phyloP scores from a whole-genome alignment of 129 eudicot species.

The Arctium minus region DNA sequence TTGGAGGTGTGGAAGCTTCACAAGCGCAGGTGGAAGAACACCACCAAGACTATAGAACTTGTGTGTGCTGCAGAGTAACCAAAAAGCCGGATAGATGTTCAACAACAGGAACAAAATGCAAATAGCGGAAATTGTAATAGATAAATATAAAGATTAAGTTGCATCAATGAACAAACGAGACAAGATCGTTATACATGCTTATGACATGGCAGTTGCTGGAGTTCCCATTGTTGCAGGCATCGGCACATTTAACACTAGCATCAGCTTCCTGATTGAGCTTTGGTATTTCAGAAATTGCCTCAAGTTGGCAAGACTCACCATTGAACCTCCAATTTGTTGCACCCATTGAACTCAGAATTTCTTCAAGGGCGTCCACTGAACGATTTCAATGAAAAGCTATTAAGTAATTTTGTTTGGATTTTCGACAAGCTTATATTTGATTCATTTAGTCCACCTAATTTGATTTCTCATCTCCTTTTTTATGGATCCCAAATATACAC shows the following conservation, averaged over 20 bases:
- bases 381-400: neutral
- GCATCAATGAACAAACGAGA: neutral
- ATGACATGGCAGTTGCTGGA: slow-evolving; percentile 52
- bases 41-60: slow-evolving; percentile 16
- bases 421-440: neutral
- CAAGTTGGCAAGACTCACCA: slow-evolving; percentile 49
- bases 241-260: slow-evolving; percentile 31
- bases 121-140: neutral
- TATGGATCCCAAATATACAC: neutral
- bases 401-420: neutral
- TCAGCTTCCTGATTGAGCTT: slow-evolving; percentile 25
- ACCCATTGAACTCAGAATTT: slow-evolving; percentile 57
- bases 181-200: slow-evolving; percentile 38
- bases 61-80: neutral
- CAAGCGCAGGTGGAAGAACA: slow-evolving; percentile 21
- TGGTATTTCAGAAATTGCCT: slow-evolving; percentile 38
- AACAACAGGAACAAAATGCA: neutral
- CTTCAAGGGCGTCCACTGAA: slow-evolving; percentile 53
- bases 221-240: slow-evolving; percentile 45
- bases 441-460: neutral
- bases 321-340: slow-evolving; percentile 63
- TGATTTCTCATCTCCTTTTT: neutral
- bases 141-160: neutral
- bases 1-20: slow-evolving; percentile 16
- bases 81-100: neutral